Base-by-base conservation (phyloP, 169 alveolate species). In the Eimeria nieschulzi region DNA sequence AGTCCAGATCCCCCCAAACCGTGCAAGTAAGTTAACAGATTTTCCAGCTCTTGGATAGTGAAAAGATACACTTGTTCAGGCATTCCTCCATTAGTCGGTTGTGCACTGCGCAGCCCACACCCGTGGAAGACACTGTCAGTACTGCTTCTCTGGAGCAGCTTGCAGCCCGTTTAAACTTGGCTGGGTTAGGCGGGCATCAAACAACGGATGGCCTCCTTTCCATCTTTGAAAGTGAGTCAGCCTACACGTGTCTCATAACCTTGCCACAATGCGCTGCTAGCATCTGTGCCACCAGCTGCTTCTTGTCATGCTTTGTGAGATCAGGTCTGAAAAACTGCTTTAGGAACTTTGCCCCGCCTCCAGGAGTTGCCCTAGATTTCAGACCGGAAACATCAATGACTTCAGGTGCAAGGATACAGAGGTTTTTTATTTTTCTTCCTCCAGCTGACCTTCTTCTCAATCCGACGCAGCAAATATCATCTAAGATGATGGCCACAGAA, bases 311-410 rank as follows among this genome's bases (percentile, higher is more conserved):
- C 5, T 59, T 39, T 61, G 76, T 33, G 78, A 59, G 26, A 55
- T 13, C 63, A 82, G 88, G 78, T 26, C 64, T 82, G 66, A 59
- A 23, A 46, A 61, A 8, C n/a, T 82, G 88, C 53, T 82, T 82
- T 46, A 82, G 46, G 9, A 80, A 9, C 87, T 80, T 80, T 12
- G 51, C 75, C 12, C 87, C 87, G 19, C 87, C 87, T n/a, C 87
- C 87, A 15, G 87, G 87, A 7, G 73, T 80, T 80, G 87, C 68
- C 23, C 87, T 80, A 5, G 75, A 80, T 26, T 80, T 59, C 87
- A 7, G 59, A 2, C 33, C 56, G 63, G 23, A 63, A 61, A 15
- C 61, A 51, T 2, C 64, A 55, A 33, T 55, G 88, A 80, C 39
- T 82, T 61, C 90, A 33, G 90, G 59, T 82, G 90, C 59, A 7